These are phyloP conservation scores for Ogataea parapolymorpha DNA, from an alignment of 805 yeast genomes.

Conservation along the genomic window DNA sequence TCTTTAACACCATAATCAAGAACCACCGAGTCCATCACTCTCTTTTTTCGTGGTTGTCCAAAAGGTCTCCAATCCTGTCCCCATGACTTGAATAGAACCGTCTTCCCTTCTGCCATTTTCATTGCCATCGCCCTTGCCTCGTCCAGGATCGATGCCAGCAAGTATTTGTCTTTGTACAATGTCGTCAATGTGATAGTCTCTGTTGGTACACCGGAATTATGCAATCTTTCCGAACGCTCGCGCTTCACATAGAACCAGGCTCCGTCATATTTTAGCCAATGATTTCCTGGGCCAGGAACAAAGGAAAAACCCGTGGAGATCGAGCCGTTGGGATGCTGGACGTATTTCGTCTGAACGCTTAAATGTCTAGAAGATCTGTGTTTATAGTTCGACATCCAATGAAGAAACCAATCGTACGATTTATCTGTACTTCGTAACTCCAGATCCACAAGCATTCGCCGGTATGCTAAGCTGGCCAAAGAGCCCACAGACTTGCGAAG, in stretches of 20 bases:
- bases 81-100: conserved; percentile 90
- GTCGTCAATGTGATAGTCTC: conserved; percentile 96
- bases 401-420: conserved; percentile 90
- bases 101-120: conserved; percentile 83
- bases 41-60: conserved; percentile 89
- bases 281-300: conserved; percentile 98
- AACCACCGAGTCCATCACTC: conserved; percentile 81
- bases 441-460: conserved; percentile 83
- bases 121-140: conserved; percentile 87
- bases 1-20: conserved; percentile 75
- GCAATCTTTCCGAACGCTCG: conserved; percentile 83
- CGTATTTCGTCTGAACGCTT: conserved; percentile 81
- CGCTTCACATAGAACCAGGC: conserved; percentile 87
- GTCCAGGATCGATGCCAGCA: conserved; percentile 61
- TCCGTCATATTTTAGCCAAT: conserved; percentile 77
- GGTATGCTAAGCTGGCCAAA: conserved; percentile 64
- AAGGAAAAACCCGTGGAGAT: conserved; percentile 82
- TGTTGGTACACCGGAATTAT: conserved; percentile 91
- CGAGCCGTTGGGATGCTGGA: conserved; percentile 91
- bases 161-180: conserved; percentile 69
- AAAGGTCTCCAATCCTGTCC: conserved; percentile 99
- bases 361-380: conserved; percentile 75
- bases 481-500: conserved; percentile 66
- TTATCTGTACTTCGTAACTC: conserved; percentile 93
- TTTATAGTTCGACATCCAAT: conserved; percentile 90